Percentiles rank a stretch among this genome's conserved stretches.
Evolutionary conservation across 2,329 filamentous ascomycete species (phyloP).

Genomic region (Diaporthe helianthi): DNA sequence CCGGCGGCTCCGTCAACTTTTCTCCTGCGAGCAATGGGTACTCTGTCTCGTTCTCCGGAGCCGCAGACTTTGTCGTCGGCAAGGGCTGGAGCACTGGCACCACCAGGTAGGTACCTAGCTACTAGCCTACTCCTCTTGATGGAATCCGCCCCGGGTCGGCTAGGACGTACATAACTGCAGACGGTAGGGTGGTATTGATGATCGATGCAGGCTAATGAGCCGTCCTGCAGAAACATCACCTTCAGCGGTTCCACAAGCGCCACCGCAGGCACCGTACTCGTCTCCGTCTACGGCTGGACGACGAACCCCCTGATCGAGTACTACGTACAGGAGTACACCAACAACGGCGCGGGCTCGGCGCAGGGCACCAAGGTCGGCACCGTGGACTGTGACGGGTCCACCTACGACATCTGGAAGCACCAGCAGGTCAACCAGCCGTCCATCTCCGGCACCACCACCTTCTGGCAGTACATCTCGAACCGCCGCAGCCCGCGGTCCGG

Average conservation of each 20-base stretch:
- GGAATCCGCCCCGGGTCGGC: not conserved
- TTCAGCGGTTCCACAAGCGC: constrained; percentile 40
- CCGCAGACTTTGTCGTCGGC: constrained; percentile 62
- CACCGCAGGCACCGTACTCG: constrained; percentile 41
- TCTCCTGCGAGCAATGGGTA: constrained; percentile 44
- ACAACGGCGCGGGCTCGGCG: constrained; percentile 41
- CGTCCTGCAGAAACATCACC: constrained; percentile 40
- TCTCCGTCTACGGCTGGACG: constrained; percentile 49
- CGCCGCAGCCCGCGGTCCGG: constrained; percentile 52
- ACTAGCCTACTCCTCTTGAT: too few species aligned
- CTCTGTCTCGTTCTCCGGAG: constrained; percentile 51
- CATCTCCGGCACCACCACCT: constrained; percentile 55
- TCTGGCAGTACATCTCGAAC: constrained; percentile 59
- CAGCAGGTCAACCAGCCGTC: constrained; percentile 51
- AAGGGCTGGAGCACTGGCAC: constrained; percentile 65
- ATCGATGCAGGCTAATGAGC: too few species aligned
- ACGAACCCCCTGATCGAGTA: constrained; percentile 48
- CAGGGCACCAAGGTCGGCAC: constrained; percentile 44
- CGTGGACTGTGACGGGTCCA: constrained; percentile 43
- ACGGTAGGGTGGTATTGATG: not conserved
- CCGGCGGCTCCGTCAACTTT: constrained; percentile 46
- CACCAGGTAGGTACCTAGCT: constrained; percentile 54
- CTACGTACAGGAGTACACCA: constrained; percentile 48
- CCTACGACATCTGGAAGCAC: constrained; percentile 46
- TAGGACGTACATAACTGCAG: not conserved